Percentiles rank a stretch among this genome's conserved stretches.
These are phyloP conservation scores for Antitrichia curtipendula DNA, from an alignment of 225 moss, liverwort and hornwort species.

Conservation along the genomic window DNA sequence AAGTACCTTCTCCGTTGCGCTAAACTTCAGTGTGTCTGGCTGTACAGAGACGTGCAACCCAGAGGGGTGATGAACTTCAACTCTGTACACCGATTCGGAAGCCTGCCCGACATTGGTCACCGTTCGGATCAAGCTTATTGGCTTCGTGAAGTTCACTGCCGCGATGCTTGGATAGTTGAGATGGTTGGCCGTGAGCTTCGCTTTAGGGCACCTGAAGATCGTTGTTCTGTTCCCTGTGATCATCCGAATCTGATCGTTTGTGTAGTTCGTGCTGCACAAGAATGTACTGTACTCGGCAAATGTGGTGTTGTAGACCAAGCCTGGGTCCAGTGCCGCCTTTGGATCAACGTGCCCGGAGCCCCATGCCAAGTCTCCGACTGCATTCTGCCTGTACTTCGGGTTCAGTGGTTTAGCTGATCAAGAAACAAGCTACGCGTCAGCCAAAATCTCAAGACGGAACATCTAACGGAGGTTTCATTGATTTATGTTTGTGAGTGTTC, in stretches of 20 bases:
- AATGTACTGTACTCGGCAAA: slow-evolving; percentile 6
- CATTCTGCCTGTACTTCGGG: slow-evolving; percentile 3
- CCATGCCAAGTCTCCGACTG: slow-evolving; percentile 11
- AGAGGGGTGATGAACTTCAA: slow-evolving; percentile 9
- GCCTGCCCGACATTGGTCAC: slow-evolving; percentile 36
- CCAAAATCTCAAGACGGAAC: background rate
- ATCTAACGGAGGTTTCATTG: background rate
- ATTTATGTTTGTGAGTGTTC: background rate
- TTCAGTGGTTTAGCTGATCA: slow-evolving; percentile 17
- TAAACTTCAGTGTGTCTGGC: background rate
- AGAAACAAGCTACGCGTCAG: background rate
- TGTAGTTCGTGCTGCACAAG: slow-evolving; percentile 21
- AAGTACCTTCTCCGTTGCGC: background rate
- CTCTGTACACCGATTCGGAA: slow-evolving; percentile 3
- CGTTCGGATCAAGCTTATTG: slow-evolving; percentile 15
- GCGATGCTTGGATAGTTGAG: slow-evolving; percentile 42
- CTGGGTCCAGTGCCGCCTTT: slow-evolving; percentile 18
- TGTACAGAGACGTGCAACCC: slow-evolving; percentile 7
- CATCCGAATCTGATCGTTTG: background rate
- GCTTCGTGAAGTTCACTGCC: background rate
- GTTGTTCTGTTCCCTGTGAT: slow-evolving; percentile 17
- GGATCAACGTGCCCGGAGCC: slow-evolving; percentile 37
- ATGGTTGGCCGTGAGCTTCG: background rate
- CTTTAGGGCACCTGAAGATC: background rate
- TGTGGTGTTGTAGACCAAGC: slow-evolving; percentile 24